These are phyloP conservation scores for Cruciata laevipes DNA, from an alignment of 257 asterid genomes.

Conservation along the genomic window DNA sequence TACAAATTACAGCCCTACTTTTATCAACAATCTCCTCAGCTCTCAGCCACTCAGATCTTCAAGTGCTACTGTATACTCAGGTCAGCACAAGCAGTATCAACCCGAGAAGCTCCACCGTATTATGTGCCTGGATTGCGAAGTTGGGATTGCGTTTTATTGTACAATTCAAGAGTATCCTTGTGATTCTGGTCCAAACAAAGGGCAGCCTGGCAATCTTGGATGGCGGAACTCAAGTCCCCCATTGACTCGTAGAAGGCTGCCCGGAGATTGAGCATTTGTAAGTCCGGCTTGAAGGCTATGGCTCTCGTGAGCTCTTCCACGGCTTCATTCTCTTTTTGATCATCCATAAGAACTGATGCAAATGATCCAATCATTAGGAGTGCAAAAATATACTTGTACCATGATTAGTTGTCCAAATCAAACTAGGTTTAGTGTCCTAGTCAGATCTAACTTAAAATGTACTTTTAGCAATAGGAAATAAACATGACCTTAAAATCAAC, in stretches of 20 bases:
- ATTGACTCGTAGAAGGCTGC: constrained; percentile 58
- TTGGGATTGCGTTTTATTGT: constrained; percentile 34
- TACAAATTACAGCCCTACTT: constrained; percentile 6
- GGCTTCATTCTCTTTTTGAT: constrained; percentile 46
- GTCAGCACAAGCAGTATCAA: constrained; percentile 14
- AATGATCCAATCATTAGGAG: constrained; percentile 11
- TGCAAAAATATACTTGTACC: neutral
- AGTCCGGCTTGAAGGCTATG: constrained; percentile 47
- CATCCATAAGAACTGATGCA: constrained; percentile 55
- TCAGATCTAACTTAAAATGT: neutral
- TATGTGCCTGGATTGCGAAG: constrained; percentile 10
- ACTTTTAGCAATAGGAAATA: constrained; percentile 1
- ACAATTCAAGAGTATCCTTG: constrained; percentile 49
- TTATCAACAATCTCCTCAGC: constrained; percentile 9
- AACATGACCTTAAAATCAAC: neutral
- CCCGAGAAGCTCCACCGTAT: neutral
- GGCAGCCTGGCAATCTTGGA: constrained; percentile 51
- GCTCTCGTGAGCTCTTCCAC: constrained; percentile 48
- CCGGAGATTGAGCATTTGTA: constrained; percentile 53
- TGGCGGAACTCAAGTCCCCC: constrained; percentile 39
- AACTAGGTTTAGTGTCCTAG: neutral
- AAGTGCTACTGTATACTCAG: neutral
- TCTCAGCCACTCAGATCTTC: neutral
- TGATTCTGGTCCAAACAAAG: constrained; percentile 57
- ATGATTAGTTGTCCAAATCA: neutral